phyloP scores from a whole-genome alignment of 106 monocot species.

The Allium sativum region DNA sequence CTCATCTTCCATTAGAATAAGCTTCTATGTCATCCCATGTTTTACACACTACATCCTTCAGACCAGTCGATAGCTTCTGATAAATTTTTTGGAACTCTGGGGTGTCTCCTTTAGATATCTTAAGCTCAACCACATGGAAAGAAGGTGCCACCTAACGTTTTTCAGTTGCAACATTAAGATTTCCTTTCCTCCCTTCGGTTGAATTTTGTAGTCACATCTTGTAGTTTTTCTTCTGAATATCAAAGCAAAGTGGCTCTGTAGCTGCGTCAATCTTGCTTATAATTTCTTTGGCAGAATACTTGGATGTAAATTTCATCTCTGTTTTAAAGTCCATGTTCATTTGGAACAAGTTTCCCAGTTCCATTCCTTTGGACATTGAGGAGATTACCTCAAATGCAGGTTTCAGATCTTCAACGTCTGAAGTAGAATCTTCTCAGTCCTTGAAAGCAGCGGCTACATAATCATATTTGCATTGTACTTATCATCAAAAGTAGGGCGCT shows the following conservation, averaged over 20 bases:
- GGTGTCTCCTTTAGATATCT: constrained; percentile 89
- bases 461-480: constrained; percentile 49
- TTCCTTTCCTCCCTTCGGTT: too few relatives aligned
- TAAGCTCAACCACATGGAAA: constrained; percentile 86
- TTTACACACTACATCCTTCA: constrained; percentile 74
- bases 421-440: constrained; percentile 19
- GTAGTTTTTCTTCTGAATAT: too few relatives aligned
- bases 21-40: constrained; percentile 45
- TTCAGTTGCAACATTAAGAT: too few relatives aligned
- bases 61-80: constrained; percentile 1
- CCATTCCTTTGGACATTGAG: constrained; percentile 78
- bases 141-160: too few relatives aligned
- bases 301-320: too few relatives aligned
- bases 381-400: constrained; percentile 96
- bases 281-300: too few relatives aligned
- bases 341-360: constrained; percentile 89
- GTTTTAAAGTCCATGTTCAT: too few relatives aligned
- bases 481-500: constrained; percentile 67
- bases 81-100: constrained; percentile 83
- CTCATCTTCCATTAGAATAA: not conserved
- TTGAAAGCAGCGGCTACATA: constrained; percentile 72
- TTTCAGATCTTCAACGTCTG: too few relatives aligned
- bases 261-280: too few relatives aligned
- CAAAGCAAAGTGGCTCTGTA: too few relatives aligned
- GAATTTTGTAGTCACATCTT: too few relatives aligned